Base-by-base conservation (phyloP, 176 grass and related monocot genomes). In the Carex pumila region DNA sequence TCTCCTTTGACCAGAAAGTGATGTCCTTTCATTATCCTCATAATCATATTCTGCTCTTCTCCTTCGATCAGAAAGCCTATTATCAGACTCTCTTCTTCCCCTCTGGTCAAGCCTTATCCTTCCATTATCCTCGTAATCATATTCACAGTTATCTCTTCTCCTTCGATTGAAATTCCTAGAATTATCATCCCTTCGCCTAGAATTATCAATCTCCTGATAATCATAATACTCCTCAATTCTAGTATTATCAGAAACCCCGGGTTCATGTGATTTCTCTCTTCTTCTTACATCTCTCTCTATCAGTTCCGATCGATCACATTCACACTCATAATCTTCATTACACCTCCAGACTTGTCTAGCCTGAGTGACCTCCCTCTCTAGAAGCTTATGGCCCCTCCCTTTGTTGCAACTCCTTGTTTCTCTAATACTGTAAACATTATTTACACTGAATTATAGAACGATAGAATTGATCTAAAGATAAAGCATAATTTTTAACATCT, bases 151-250 rank as follows among this genome's bases (percentile, higher is more conserved):
- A 31, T 22, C 21, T 12, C 60, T 77, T 84, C 86, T 88, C 80
- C 85, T 86, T 75, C 2, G 22, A 79, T 15, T 22, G 7, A 71
- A 91, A 71, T 70, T 87, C 81, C 79, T 81, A 81, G 69, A 85
- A n/a, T 61, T 60, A 71, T 70, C 84, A 55, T 78, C 50, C 64
- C 56, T 85, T 61, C 43, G 54, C 62, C 21, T 32, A 45, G 47
- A 68, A 66, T 68, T 30, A 83, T 83, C 62, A 67, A 64, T 52
- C 7, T 61, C 64, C 49, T 11, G 2, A 75, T 74, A 74, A 63
- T 85, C 65, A 19, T 82, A 83, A 29, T 68, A 54, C 43, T 85
- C 87, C 45, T 91, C 87, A 22, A 82, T 85, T 55, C 79, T 87
- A 59, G 81, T 58, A 39, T 34, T 67, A 83, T 66, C 53, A 15